Evolutionary conservation across 192 early-diverging fungal genomes (phyloP).

Genomic region (Neocallimastix lanati): DNA sequence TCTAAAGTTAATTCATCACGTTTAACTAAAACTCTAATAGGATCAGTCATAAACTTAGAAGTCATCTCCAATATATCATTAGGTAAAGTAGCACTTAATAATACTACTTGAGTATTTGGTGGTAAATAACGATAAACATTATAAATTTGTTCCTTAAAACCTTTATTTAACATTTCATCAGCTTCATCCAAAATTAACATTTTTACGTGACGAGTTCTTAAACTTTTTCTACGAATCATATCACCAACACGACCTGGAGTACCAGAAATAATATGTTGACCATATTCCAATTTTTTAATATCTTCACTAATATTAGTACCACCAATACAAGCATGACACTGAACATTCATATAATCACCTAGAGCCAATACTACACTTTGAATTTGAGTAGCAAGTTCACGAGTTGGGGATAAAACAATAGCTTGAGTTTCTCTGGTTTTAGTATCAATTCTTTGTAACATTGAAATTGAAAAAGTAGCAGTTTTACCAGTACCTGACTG

Average conservation of each 20-base stretch:
- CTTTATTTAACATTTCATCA: slow-evolving; percentile 81
- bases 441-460: slow-evolving; percentile 79
- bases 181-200: slow-evolving; percentile 96
- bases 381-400: slow-evolving; percentile 91
- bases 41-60: slow-evolving; percentile 93
- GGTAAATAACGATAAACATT: slow-evolving; percentile 83
- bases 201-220: slow-evolving; percentile 71
- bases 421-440: slow-evolving; percentile 76
- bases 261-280: slow-evolving; percentile 82
- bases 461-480: slow-evolving; percentile 88
- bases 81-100: slow-evolving; percentile 82
- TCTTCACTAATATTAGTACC: slow-evolving; percentile 86
- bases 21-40: slow-evolving; percentile 87
- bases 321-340: slow-evolving; percentile 89
- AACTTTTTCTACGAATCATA: slow-evolving; percentile 76
- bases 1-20: slow-evolving; percentile 97
- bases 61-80: slow-evolving; percentile 93
- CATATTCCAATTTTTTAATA: slow-evolving; percentile 72
- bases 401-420: slow-evolving; percentile 80
- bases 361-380: slow-evolving; percentile 82
- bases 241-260: slow-evolving; percentile 94
- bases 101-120: slow-evolving; percentile 77
- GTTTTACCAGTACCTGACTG: slow-evolving; percentile 99
- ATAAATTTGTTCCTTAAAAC: slow-evolving; percentile 97
- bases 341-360: slow-evolving; percentile 93